These are phyloP conservation scores for Russula ochroleuca DNA, from an alignment of 768 basidiomycete genomes.

Conservation along the genomic window DNA sequence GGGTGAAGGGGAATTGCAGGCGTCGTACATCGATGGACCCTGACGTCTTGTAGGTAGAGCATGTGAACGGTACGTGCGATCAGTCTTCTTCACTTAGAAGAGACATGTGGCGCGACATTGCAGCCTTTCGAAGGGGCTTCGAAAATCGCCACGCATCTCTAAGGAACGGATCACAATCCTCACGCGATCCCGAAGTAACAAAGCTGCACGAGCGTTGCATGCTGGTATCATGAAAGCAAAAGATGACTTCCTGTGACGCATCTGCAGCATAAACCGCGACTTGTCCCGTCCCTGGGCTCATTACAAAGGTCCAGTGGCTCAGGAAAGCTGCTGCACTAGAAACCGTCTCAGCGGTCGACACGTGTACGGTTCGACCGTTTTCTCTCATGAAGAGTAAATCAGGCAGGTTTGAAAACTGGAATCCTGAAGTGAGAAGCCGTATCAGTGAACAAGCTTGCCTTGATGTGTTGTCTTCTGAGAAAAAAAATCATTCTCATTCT, in stretches of 20 bases:
- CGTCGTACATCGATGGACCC: neutral
- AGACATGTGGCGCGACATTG: neutral
- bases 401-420: neutral
- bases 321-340: neutral
- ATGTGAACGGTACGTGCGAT: neutral
- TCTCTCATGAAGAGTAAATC: neutral
- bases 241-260: neutral
- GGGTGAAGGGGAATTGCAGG: neutral
- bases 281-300: neutral
- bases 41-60: neutral
- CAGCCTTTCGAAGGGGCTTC: neutral
- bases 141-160: neutral
- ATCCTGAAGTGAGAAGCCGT: neutral
- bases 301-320: neutral
- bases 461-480: neutral
- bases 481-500: neutral
- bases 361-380: neutral
- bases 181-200: too few relatives aligned
- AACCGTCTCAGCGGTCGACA: neutral
- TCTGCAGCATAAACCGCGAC: neutral
- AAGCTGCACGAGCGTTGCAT: neutral
- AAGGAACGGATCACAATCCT: neutral
- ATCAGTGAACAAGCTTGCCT: neutral
- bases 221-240: neutral
- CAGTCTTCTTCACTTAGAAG: neutral